A percentile compares a stretch with the other conserved stretches of the same genome.
phyloP scores from a whole-genome alignment of 2,329 filamentous ascomycete species.

The Escovopsis sp. region DNA sequence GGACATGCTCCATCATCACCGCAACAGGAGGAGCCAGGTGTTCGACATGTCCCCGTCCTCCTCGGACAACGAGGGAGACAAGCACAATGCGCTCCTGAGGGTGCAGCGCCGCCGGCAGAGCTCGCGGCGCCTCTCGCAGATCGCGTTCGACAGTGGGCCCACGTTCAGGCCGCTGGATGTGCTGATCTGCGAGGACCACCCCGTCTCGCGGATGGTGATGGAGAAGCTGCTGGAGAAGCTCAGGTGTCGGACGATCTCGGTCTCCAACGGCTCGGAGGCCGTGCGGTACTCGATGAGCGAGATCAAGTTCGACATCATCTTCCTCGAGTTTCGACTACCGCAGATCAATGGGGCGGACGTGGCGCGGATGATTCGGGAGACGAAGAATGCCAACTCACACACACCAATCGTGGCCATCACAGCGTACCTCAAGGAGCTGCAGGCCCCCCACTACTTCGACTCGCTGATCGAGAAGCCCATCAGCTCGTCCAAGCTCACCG shows the following conservation, averaged over 20 bases:
- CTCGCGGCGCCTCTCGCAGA: slow-evolving; percentile 83
- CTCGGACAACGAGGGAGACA: slow-evolving; percentile 90
- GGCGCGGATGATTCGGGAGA: slow-evolving; percentile 93
- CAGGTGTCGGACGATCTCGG: slow-evolving; percentile 84
- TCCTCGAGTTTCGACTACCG: slow-evolving; percentile 91
- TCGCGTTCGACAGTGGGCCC: slow-evolving; percentile 70
- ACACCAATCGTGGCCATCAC: slow-evolving; percentile 95
- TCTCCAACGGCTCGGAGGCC: slow-evolving; percentile 78
- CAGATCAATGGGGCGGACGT: slow-evolving; percentile 93
- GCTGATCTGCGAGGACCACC: slow-evolving; percentile 93
- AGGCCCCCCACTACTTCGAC: slow-evolving; percentile 90
- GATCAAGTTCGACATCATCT: slow-evolving; percentile 97
- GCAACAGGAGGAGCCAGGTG: slow-evolving; percentile 84
- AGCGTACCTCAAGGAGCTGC: slow-evolving; percentile 92
- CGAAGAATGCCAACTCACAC: slow-evolving; percentile 83
- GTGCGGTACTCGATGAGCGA: slow-evolving; percentile 90
- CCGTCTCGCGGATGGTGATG: slow-evolving; percentile 96
- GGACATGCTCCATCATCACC: slow-evolving; percentile 58
- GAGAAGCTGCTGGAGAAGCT: slow-evolving; percentile 92
- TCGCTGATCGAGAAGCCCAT: slow-evolving; percentile 93
- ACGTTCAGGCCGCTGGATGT: slow-evolving; percentile 85
- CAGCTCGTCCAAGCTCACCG: slow-evolving; percentile 76
- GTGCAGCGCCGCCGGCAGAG: slow-evolving; percentile 92
- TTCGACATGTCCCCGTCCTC: slow-evolving; percentile 95
- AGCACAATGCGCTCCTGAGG: slow-evolving; percentile 76